Evolutionary conservation across 176 grass and related monocot species (phyloP), one percentile per base, ranked within the genome.

Genomic region (Ampelocalamus luodianensis): DNA sequence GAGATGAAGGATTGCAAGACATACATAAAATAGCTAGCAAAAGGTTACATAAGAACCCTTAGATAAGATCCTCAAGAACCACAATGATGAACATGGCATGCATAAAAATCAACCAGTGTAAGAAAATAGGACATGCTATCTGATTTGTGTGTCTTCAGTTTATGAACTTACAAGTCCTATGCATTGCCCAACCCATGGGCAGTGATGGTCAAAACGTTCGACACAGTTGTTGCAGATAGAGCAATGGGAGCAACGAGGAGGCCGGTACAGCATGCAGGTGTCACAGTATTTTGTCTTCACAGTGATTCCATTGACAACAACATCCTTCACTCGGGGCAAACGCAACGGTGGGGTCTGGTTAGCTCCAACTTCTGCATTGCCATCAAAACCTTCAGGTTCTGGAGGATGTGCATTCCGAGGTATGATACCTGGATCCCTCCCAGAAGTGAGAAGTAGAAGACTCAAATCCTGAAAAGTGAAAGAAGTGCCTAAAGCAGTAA

Each of bases 201-300:
- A 97, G 79, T 97, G 92, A 89, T 97, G 94, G 77, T 97, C 94
- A 68, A 97, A 97, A 20, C 94, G 85, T 86, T 97, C 94, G 45
- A 97, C 94, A 3, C 94, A 97, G 64, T 97, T 97, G 89, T 97
- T 94, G 89, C 94, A 97, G 76, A 97, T 97, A 60, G 92, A 94
- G 88, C 94, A 97, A 76, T 97, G 94, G 22, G 94, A 97, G 76
- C 94, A 97, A n/a, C 94, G 92, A 80, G 92, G 94, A 82, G 94
- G 94, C 34, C 94, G 88, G 89, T 97, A 97, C 61, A 97, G 49
- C 94, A 97, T 97, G 83, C 94, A 97, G 67, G 94, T 97, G 51
- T 97, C 94, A 63, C 94, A 97, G 79, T 97, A 97, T 71, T 97
- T 97, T 68, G 93, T 90, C 86, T 97, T 97, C 84, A 97, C 92